Evolutionary conservation across 495 filamentous ascomycete genomes (phyloP).

Genomic region (Thozetella sp.): DNA sequence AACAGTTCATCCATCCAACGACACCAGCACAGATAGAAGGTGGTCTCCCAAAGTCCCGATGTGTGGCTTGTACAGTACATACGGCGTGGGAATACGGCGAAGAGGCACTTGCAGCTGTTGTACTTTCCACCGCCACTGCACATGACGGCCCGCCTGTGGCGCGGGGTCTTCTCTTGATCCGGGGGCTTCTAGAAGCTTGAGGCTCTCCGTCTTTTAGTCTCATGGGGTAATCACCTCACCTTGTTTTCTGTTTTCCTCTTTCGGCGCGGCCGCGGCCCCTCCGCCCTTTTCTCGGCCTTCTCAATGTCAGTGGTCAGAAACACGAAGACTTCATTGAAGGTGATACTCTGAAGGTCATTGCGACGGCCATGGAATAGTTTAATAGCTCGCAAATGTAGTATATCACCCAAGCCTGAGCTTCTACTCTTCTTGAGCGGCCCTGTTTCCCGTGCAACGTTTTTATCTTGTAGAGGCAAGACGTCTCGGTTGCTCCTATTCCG

Average conservation of each 20-base stretch:
- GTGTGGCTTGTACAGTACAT: no score
- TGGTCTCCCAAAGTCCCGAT: no score
- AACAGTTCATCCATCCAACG: no score
- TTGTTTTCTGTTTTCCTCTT: slow-evolving; percentile 5
- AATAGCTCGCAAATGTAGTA: slow-evolving; percentile 1
- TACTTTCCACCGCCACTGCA: no score
- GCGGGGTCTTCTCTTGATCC: no score
- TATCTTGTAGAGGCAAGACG: not conserved
- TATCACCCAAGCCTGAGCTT: no score
- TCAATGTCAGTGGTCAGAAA: slow-evolving; percentile 22
- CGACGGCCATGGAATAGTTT: not conserved
- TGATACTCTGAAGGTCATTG: slow-evolving; percentile 13
- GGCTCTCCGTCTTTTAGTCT: not conserved
- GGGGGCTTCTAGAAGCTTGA: not conserved
- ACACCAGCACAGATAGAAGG: no score
- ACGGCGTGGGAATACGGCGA: no score
- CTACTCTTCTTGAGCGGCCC: no score
- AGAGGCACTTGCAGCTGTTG: no score
- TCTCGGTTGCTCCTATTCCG: not conserved
- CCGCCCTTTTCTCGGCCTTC: slow-evolving; percentile 13
- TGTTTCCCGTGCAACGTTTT: no score
- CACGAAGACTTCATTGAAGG: slow-evolving; percentile 14
- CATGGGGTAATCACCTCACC: slow-evolving; percentile 3
- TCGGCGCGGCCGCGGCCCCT: slow-evolving; percentile 10
- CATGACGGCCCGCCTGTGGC: no score